Percentiles rank a stretch among this genome's conserved stretches.
phyloP scores from a whole-genome alignment of 495 filamentous ascomycete species.

The Margaritispora aquatica region DNA sequence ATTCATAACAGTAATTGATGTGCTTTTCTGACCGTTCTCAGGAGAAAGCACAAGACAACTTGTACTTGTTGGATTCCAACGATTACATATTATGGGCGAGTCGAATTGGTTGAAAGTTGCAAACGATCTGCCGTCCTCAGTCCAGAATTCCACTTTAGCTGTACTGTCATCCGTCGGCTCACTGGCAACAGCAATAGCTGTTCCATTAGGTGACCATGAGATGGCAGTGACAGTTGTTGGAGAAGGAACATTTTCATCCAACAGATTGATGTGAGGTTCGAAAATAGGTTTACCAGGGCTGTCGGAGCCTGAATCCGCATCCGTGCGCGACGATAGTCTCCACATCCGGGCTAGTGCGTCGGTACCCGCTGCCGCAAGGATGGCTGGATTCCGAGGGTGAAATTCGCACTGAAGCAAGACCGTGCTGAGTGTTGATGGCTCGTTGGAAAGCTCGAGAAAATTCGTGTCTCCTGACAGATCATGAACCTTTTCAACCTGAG shows the following conservation, averaged over 20 bases:
- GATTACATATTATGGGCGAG: conserved; percentile 49
- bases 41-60: conserved; percentile 50
- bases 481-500: conserved; percentile 61
- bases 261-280: conserved; percentile 32
- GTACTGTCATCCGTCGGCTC: conserved; percentile 52
- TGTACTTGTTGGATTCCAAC: conserved; percentile 52
- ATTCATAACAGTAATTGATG: conserved; percentile 45
- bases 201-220: conserved; percentile 65
- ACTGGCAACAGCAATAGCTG: conserved; percentile 62
- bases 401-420: conserved; percentile 65
- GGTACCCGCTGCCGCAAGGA: conserved; percentile 67
- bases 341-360: conserved; percentile 77
- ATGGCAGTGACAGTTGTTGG: conserved; percentile 52
- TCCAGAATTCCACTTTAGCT: conserved; percentile 59
- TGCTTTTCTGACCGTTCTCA: conserved; percentile 33
- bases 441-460: conserved; percentile 53
- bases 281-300: conserved; percentile 15
- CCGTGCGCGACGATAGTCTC: conserved; percentile 56
- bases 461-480: conserved; percentile 60
- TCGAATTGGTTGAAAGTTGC: conserved; percentile 40
- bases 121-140: conserved; percentile 46
- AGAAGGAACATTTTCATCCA: conserved; percentile 25
- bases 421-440: conserved; percentile 37
- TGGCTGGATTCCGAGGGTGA: conserved; percentile 68
- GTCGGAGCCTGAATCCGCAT: conserved; percentile 31